Evolutionary conservation across 1,284 basidiomycete species (phyloP).

Genomic region (Violaceomyces palustris): DNA sequence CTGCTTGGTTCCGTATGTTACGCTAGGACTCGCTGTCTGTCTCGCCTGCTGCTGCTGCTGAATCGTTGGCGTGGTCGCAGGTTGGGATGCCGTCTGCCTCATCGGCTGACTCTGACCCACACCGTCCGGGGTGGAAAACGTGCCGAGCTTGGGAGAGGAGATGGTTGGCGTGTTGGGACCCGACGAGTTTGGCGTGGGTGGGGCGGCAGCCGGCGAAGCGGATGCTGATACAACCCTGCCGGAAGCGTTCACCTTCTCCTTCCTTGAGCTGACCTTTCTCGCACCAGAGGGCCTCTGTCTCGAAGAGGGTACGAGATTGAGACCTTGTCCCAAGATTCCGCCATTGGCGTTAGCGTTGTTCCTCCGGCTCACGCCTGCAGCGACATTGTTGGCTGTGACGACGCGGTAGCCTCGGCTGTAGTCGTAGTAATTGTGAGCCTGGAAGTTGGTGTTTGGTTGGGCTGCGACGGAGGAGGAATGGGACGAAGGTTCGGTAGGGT

Average conservation of each 20-base stretch:
- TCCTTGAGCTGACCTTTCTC: background rate
- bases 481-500: slow-evolving; percentile 46
- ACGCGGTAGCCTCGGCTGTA: slow-evolving; percentile 40
- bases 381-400: slow-evolving; percentile 30
- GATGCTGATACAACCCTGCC: background rate
- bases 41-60: background rate
- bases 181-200: too few species aligned
- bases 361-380: slow-evolving; percentile 21
- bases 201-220: background rate
- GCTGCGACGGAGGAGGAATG: slow-evolving; percentile 48
- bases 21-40: background rate
- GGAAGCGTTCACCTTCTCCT: background rate
- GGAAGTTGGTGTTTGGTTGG: slow-evolving; percentile 48
- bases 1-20: background rate
- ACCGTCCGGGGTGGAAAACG: too few species aligned
- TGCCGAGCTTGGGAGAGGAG: too few species aligned
- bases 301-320: slow-evolving; percentile 11
- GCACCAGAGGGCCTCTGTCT: too few species aligned
- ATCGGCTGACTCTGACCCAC: background rate
- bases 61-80: slow-evolving; percentile 1
- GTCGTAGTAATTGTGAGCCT: slow-evolving; percentile 40
- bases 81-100: background rate
- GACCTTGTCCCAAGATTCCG: slow-evolving; percentile 7
- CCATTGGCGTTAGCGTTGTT: background rate
- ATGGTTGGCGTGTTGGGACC: too few species aligned